phyloP scores from a whole-genome alignment of 2,329 filamentous ascomycete genomes.

The Fusarium tjaetaba region DNA sequence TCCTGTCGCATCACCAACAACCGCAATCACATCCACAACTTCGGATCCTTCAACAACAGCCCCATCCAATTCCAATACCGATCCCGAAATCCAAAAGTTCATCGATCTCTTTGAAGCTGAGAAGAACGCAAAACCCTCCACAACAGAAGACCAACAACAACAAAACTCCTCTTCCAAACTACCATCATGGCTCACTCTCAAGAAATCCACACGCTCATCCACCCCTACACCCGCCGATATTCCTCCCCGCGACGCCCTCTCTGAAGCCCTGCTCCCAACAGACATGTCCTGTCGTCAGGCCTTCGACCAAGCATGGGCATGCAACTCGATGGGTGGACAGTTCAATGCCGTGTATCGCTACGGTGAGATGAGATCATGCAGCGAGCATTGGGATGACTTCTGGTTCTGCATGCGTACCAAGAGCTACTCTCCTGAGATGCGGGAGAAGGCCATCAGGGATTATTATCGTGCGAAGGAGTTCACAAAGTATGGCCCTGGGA shows the following conservation, averaged over 20 bases:
- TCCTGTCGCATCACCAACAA: conserved; percentile 21
- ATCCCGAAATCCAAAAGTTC: conserved; percentile 66
- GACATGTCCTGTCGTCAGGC: conserved; percentile 89
- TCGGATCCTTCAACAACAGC: conserved; percentile 13
- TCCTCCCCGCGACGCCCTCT: conserved; percentile 57
- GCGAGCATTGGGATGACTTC: conserved; percentile 90
- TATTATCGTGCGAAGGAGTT: conserved; percentile 74
- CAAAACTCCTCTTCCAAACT: conserved; percentile 45
- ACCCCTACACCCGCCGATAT: conserved; percentile 32
- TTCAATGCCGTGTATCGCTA: conserved; percentile 92
- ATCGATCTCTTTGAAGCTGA: conserved; percentile 57
- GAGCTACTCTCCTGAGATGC: conserved; percentile 66
- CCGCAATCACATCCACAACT: conserved; percentile 20
- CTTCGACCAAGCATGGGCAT: conserved; percentile 95
- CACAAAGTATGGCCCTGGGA: conserved; percentile 70
- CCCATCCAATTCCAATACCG: conserved; percentile 46
- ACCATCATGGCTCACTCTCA: conserved; percentile 50
- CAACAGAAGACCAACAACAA: conserved; percentile 33
- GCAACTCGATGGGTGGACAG: conserved; percentile 89
- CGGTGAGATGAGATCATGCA: conserved; percentile 79
- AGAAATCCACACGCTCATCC: conserved; percentile 43
- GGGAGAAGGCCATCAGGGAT: conserved; percentile 69
- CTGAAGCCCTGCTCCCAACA: conserved; percentile 78
- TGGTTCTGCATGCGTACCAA: conserved; percentile 97
- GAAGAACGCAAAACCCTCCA: conserved; percentile 35